Conservation (phyloP, 805 yeast genomes). For the Isabelozyma pseudorhagii region DNA sequence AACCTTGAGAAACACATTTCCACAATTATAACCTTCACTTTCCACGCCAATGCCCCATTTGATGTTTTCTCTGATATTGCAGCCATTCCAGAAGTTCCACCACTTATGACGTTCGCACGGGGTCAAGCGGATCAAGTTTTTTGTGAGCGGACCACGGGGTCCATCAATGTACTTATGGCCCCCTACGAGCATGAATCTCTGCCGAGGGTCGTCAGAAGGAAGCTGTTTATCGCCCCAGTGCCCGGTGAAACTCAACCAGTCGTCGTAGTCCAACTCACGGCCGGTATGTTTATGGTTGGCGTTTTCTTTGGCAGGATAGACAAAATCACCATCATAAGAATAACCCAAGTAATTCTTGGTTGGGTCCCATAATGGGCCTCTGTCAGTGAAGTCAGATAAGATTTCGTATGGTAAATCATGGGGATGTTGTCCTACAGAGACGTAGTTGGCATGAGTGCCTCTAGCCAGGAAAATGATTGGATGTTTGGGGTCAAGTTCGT, state of each 20-base stretch:
- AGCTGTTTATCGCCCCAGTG: conserved; percentile 89
- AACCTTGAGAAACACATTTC: conserved; percentile 53
- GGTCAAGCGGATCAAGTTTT: conserved; percentile 63
- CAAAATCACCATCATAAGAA: conserved; percentile 61
- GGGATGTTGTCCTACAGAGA: conserved; percentile 92
- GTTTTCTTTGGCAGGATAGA: conserved; percentile 41
- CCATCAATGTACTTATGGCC: conserved; percentile 93
- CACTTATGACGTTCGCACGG: conserved; percentile 86
- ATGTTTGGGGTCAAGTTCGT: conserved; percentile 38
- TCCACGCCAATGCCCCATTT: conserved; percentile 88
- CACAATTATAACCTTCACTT: conserved; percentile 82
- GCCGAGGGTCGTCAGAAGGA: conserved; percentile 67
- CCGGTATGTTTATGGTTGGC: conserved; percentile 45
- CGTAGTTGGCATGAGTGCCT: conserved; percentile 97
- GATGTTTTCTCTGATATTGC: conserved; percentile 71
- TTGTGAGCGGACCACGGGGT: conserved; percentile 84
- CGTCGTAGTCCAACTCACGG: conserved; percentile 53
- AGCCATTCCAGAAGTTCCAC: conserved; percentile 88
- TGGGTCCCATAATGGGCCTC: conserved; percentile 97
- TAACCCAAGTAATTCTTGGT: conserved; percentile 77
- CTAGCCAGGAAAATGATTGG: conserved; percentile 88
- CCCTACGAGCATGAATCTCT: conserved; percentile 75
- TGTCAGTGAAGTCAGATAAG: conserved; percentile 86
- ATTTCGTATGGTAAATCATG: conserved; percentile 94
- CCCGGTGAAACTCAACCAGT: conserved; percentile 81